Conservation (phyloP, 495 filamentous ascomycete species). For the Aspergillus olivimuriae region DNA sequence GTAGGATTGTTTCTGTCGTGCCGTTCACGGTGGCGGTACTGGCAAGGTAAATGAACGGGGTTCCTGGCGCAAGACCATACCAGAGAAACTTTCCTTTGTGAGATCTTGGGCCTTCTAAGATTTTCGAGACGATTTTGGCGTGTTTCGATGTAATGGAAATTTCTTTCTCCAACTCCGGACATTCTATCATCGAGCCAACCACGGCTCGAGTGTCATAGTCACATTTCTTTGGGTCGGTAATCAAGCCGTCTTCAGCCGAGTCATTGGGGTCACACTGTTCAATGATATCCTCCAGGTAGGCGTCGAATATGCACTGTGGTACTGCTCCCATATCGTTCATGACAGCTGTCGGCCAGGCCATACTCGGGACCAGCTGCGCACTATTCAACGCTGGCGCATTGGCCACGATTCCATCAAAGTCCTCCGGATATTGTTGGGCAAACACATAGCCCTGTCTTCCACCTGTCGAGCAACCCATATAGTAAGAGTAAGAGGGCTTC, state of each 20-base stretch:
- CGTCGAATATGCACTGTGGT: no score
- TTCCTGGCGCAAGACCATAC: constrained; percentile 11
- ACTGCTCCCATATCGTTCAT: no score
- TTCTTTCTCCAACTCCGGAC: constrained; percentile 21
- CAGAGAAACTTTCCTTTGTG: constrained; percentile 6
- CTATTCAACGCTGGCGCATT: constrained; percentile 39
- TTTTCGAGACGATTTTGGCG: constrained; percentile 20
- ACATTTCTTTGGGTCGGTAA: constrained; percentile 47
- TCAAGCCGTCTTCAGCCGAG: constrained; percentile 52
- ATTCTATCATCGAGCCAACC: constrained; percentile 40
- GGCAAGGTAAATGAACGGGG: background rate
- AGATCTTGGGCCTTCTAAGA: constrained; percentile 20
- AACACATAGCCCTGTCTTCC: constrained; percentile 40
- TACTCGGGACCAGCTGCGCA: constrained; percentile 25
- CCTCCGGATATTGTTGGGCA: constrained; percentile 36
- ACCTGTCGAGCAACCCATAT: constrained; percentile 41
- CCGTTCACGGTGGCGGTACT: background rate
- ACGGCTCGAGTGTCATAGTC: constrained; percentile 39
- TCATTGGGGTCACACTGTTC: constrained; percentile 45
- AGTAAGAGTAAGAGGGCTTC: constrained; percentile 31
- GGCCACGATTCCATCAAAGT: constrained; percentile 57
- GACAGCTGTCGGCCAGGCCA: constrained; percentile 13
- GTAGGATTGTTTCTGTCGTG: background rate
- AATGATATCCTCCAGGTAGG: no score
- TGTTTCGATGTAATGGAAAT: constrained; percentile 21